phyloP scores from a whole-genome alignment of 306 rosid genomes.

The Quercus variabilis region DNA sequence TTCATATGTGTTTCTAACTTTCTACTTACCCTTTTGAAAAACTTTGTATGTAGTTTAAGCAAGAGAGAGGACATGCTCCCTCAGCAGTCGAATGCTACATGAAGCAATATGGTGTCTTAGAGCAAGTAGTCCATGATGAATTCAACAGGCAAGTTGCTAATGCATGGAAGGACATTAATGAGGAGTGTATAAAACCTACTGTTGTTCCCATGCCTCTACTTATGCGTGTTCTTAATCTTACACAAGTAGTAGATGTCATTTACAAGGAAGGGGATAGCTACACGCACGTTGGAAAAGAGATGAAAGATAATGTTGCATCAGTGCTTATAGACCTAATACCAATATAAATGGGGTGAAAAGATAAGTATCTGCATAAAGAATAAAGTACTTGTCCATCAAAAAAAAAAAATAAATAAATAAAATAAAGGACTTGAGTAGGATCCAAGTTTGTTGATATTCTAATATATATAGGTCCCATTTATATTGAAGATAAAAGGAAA shows the following conservation, averaged over 20 bases:
- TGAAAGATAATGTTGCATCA: neutral
- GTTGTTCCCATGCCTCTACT: conserved; percentile 28
- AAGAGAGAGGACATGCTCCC: conserved; percentile 32
- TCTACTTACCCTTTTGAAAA: neutral
- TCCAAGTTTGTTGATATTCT: no score
- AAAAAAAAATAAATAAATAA: no score
- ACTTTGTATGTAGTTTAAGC: conserved; percentile 23
- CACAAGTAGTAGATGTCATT: conserved; percentile 16
- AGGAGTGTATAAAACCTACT: conserved; percentile 20
- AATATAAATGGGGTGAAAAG: neutral
- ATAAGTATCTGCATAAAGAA: no score
- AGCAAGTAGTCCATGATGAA: conserved; percentile 3
- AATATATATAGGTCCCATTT: no score
- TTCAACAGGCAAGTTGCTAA: conserved; percentile 7
- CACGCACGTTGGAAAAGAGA: neutral
- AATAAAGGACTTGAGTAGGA: no score
- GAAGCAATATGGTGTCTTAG: conserved; percentile 10
- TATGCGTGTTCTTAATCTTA: conserved; percentile 28
- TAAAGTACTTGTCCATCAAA: no score
- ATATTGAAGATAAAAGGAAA: no score
- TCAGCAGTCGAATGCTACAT: conserved; percentile 44
- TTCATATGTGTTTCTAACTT: neutral
- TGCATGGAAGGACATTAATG: conserved; percentile 43
- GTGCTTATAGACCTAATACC: neutral
- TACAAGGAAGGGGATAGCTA: neutral